A percentile compares a stretch with the other conserved stretches of the same genome.
Conservation (phyloP, 805 yeast species). For the Candida oleophila region DNA sequence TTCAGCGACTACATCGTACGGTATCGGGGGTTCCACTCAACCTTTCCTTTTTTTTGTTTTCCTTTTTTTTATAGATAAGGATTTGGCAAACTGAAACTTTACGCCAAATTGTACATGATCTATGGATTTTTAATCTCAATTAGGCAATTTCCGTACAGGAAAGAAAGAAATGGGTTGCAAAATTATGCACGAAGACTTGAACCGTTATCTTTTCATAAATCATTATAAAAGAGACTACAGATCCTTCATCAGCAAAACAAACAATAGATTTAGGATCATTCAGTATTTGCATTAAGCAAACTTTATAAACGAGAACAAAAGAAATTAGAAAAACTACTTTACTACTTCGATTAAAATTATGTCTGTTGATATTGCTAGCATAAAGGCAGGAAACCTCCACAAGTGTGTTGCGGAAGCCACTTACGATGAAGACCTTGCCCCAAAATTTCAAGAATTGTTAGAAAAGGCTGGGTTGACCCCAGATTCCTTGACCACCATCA, state of each 20-base stretch:
- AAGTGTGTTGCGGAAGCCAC: conserved; percentile 28
- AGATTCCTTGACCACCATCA: conserved; percentile 1
- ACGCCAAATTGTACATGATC: not conserved
- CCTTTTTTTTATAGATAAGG: not conserved
- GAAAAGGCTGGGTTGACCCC: conserved; percentile 1
- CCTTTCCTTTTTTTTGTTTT: not conserved
- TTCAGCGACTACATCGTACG: too few relatives aligned
- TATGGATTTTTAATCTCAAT: conserved; percentile 1
- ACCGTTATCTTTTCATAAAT: not conserved
- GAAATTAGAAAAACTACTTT: too few relatives aligned
- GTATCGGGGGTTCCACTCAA: not conserved
- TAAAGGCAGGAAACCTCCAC: conserved; percentile 37
- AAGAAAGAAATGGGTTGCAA: not conserved
- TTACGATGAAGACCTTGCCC: conserved; percentile 31
- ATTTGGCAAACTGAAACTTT: not conserved
- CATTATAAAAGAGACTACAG: not conserved
- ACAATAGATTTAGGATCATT: too few relatives aligned
- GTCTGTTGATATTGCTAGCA: conserved; percentile 8
- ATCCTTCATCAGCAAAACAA: not conserved
- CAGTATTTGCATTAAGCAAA: not conserved
- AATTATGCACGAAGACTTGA: not conserved
- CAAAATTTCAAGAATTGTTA: conserved; percentile 21
- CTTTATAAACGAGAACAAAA: too few relatives aligned
- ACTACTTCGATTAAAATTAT: not conserved
- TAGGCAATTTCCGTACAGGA: not conserved